Percentiles rank a stretch among this genome's conserved stretches.
Conservation (phyloP, 2,329 filamentous ascomycete species). For the Xylaria sp. region DNA sequence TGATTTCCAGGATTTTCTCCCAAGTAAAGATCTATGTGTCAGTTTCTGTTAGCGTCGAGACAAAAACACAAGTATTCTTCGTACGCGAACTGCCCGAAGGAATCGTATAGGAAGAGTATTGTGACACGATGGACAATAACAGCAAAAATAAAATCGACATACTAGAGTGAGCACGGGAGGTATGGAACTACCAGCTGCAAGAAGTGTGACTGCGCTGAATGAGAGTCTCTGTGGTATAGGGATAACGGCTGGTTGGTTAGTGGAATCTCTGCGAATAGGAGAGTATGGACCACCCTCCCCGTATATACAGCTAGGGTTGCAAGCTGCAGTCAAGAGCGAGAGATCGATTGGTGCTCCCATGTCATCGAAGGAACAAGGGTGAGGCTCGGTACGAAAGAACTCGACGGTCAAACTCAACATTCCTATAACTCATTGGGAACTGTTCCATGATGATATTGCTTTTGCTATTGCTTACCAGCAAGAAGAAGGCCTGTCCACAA, state of each 20-base stretch:
- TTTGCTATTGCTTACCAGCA: constrained; percentile 58
- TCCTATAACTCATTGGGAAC: constrained; percentile 52
- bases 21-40: constrained; percentile 61
- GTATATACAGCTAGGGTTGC: constrained; percentile 59
- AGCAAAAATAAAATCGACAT: constrained; percentile 9
- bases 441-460: not conserved
- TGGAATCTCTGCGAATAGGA: constrained; percentile 64
- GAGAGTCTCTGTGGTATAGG: constrained; percentile 66
- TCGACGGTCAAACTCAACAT: constrained; percentile 71
- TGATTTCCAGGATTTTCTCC: constrained; percentile 72
- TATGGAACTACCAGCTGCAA: constrained; percentile 73
- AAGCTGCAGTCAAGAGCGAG: constrained; percentile 49
- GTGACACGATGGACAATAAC: too few relatives aligned
- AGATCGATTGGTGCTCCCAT: constrained; percentile 52
- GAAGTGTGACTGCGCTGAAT: constrained; percentile 68
- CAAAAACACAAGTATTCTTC: not conserved
- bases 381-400: constrained; percentile 66
- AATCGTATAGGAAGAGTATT: not conserved
- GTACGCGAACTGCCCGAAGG: not conserved
- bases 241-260: constrained; percentile 72
- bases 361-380: constrained; percentile 56
- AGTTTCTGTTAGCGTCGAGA: constrained; percentile 12
- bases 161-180: constrained; percentile 71
- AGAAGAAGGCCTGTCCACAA: constrained; percentile 72
- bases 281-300: constrained; percentile 61